phyloP scores from a whole-genome alignment of 352 stramenopile genomes.

The Phytophthora meadii region DNA sequence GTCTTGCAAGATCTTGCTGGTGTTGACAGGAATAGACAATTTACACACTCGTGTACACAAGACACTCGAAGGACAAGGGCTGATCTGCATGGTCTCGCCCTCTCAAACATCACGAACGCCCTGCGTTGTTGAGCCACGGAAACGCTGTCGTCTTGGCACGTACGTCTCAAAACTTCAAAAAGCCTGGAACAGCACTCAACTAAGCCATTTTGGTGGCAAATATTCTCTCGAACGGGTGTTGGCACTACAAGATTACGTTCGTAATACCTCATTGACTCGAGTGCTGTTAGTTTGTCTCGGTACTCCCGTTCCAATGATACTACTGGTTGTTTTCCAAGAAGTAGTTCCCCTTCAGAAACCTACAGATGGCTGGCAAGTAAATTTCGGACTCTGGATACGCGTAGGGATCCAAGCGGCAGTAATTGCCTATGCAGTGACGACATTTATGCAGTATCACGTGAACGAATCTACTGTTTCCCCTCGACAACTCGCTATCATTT shows the following conservation, averaged over 20 bases:
- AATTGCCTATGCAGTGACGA: neutral
- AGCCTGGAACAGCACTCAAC: conserved; percentile 1
- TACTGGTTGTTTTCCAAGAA: neutral
- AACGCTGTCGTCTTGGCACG: too few species aligned
- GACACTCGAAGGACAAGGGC: too few species aligned
- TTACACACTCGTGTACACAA: too few species aligned
- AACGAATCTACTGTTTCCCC: neutral
- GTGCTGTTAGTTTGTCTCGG: conserved; percentile 6
- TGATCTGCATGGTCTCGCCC: too few species aligned
- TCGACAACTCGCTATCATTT: neutral
- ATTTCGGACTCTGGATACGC: neutral
- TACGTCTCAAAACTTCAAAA: too few species aligned
- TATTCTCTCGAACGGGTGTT: conserved; percentile 27
- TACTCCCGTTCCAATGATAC: neutral
- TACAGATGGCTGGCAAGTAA: neutral
- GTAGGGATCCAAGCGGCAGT: neutral
- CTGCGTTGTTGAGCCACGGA: too few species aligned
- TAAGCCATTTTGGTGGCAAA: conserved; percentile 22
- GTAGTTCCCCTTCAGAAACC: neutral
- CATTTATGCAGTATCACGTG: neutral
- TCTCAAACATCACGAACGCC: too few species aligned
- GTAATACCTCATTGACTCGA: conserved; percentile 6
- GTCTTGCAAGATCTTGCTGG: too few species aligned
- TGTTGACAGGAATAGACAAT: neutral
- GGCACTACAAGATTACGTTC: conserved; percentile 16